Base-by-base conservation (phyloP, 768 basidiomycete genomes). In the Guyanaporus albipodus region DNA sequence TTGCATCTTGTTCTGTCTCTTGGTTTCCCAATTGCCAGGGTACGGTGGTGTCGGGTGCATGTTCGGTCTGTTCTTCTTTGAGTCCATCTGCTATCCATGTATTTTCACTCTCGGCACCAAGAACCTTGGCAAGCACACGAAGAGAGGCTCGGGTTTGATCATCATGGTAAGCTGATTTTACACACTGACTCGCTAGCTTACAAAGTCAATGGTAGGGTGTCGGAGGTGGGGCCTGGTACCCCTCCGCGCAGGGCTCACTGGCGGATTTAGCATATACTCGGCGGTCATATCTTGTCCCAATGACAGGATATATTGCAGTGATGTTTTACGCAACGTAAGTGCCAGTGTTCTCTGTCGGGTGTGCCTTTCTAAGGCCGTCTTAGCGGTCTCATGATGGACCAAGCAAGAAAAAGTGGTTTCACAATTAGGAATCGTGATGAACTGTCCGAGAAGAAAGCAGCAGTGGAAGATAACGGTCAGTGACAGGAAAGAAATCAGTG, bases 401-500 rank as follows among this genome's bases (percentile, higher is more conserved):
- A 83, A 58, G 58, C 76, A 8, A 56, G 58, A 41, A 75, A 74
- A 52, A 63, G 53, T 29, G 73, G 75, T 6, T 82, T 83, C 70
- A 69, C 73, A 18, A 59, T 79, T 53, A 69, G 72, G 48, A 77
- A 74, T 47, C 53, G 73, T 23, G 72, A 79, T 43, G 73, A 78
- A 46, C 55, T 69, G 35, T 57, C 53, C 15, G 54, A 61, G 48
- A 62, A 39, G 53, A 51, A 42, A 26, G 44, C 46, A 5, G 48
- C 46, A 12, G 4, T 31, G 18, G 40, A 32, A 12, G 37, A 45
- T 7, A 23, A 37, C 29, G 32, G 21, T 8, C 19, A 32, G 28
- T 86, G 50, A 98, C 96, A 6, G 96, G 96, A 80, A 98, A 98
- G 76, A 99, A 99, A 70, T 97, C 95, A 35, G 95, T 98, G 70